These are phyloP conservation scores for Eucalyptus dawsonii DNA, from an alignment of 345 rosid species.

Conservation along the genomic window DNA sequence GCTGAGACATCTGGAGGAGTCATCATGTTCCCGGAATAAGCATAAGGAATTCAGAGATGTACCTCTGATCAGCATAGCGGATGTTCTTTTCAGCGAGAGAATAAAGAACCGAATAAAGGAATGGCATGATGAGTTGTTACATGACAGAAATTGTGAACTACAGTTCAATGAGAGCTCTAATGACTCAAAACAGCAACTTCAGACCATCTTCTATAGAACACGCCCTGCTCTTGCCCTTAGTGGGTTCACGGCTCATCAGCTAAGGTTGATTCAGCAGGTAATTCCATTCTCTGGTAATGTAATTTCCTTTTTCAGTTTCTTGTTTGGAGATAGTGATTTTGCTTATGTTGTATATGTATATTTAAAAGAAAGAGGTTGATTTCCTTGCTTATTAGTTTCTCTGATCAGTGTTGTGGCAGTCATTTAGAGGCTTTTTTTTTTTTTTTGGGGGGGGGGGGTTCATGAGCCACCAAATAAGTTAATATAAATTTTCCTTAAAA, in stretches of 20 bases:
- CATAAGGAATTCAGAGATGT: constrained; percentile 15
- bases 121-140: constrained; percentile 54
- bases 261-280: constrained; percentile 63
- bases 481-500: not conserved
- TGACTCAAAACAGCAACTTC: constrained; percentile 22
- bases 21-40: not conserved
- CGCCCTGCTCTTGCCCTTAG: constrained; percentile 62
- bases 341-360: not conserved
- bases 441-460: too few species aligned
- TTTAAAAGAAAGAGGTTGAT: not conserved
- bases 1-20: constrained; percentile 21
- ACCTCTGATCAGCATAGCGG: constrained; percentile 31
- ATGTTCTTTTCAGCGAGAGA: constrained; percentile 72
- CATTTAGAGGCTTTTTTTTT: not conserved
- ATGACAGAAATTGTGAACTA: constrained; percentile 6
- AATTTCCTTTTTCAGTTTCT: not conserved
- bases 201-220: constrained; percentile 51
- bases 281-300: not conserved
- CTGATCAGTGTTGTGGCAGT: not conserved
- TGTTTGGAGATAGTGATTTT: not conserved
- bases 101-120: constrained; percentile 52
- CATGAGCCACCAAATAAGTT: not conserved
- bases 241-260: constrained; percentile 80
- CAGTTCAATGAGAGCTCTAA: not conserved
- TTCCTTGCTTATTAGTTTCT: not conserved